A percentile compares a stretch with the other conserved stretches of the same genome.
phyloP scores from a whole-genome alignment of 1,139 yeast genomes.

The Kurtzmaniella quercitrusa region DNA sequence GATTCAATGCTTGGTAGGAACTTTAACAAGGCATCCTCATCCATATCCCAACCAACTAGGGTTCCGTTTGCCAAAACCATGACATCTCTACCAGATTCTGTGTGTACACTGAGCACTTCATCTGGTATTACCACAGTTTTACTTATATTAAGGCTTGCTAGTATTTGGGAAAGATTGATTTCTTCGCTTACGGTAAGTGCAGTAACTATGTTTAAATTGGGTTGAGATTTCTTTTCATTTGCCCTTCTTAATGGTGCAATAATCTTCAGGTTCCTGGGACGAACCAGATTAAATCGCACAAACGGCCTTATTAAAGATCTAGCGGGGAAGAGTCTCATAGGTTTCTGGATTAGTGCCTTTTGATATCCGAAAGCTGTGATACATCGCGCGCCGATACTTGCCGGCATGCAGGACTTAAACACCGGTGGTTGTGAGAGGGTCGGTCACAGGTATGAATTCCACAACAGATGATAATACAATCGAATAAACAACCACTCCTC shows the following conservation, averaged over 20 bases:
- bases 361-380: neutral
- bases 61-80: conserved; percentile 71
- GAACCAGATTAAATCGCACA: conserved; percentile 3
- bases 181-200: conserved; percentile 69
- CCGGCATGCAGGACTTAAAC: neutral
- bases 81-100: conserved; percentile 36
- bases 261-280: conserved; percentile 1
- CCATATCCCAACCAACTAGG: conserved; percentile 76
- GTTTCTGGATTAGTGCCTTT: neutral
- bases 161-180: conserved; percentile 51
- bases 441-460: too few relatives aligned
- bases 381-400: neutral
- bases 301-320: neutral
- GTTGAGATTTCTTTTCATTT: neutral
- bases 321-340: neutral
- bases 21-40: conserved; percentile 49
- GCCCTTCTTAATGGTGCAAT: conserved; percentile 2
- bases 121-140: conserved; percentile 55
- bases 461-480: too few relatives aligned
- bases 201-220: conserved; percentile 28
- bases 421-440: neutral
- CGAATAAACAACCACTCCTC: too few relatives aligned
- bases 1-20: conserved; percentile 43
- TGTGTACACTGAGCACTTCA: conserved; percentile 52
- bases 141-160: conserved; percentile 16